Percentiles rank a stretch among this genome's conserved stretches.
Conservation (phyloP, 768 basidiomycete species). For the Boletus vinaceobasis region DNA sequence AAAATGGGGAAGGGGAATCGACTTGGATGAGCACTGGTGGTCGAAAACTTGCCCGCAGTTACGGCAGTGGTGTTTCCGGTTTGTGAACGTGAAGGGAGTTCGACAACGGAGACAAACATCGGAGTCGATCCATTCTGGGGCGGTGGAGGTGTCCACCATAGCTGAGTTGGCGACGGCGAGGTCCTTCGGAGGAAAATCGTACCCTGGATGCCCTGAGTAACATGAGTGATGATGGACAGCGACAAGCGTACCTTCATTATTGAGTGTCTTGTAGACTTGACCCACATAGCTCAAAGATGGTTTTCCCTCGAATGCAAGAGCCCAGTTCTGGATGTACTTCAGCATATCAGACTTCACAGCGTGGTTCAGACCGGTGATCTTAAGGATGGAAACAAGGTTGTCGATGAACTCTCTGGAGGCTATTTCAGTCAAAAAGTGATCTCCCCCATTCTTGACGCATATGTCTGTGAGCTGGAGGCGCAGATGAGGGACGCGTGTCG, state of each 20-base stretch:
- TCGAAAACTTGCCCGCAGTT: conserved; percentile 98
- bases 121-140: conserved; percentile 97
- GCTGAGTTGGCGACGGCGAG: conserved; percentile 64
- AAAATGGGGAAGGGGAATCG: conserved; percentile 83
- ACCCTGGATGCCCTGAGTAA: conserved; percentile 45
- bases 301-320: conserved; percentile 83
- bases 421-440: conserved; percentile 80
- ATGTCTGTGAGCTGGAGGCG: conserved; percentile 72
- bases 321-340: conserved; percentile 89
- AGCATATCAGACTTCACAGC: conserved; percentile 82
- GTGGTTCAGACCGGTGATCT: conserved; percentile 68
- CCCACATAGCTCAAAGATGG: conserved; percentile 67
- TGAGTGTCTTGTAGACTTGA: conserved; percentile 75
- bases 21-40: conserved; percentile 85
- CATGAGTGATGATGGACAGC: neutral
- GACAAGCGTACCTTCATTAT: conserved; percentile 61
- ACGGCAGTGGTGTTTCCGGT: conserved; percentile 96
- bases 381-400: conserved; percentile 86
- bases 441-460: conserved; percentile 96
- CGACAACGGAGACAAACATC: conserved; percentile 93
- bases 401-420: conserved; percentile 92
- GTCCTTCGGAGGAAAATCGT: conserved; percentile 81
- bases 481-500: conserved; percentile 1
- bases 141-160: conserved; percentile 87
- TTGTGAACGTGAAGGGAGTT: conserved; percentile 88